A percentile compares a stretch with the other conserved stretches of the same genome.
Evolutionary conservation across 2,329 filamentous ascomycete genomes (phyloP).

Genomic region (Penicillium sp.): DNA sequence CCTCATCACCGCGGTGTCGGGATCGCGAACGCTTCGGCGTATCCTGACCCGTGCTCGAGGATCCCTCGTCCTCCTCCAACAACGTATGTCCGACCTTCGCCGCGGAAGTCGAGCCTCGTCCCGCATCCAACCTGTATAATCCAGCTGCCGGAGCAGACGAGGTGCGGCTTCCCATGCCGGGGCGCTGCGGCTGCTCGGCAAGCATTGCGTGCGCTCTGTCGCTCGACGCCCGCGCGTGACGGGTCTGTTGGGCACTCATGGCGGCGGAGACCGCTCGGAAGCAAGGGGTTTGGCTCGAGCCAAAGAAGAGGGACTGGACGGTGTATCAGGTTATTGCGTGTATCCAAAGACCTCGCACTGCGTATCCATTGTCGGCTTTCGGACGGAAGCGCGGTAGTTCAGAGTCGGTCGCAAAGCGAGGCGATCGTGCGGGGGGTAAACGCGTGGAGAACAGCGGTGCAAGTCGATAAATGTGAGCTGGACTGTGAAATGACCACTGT

Average conservation of each 20-base stretch:
- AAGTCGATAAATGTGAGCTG: neutral
- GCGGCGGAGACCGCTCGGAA: slow-evolving; percentile 7
- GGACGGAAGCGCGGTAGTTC: slow-evolving; percentile 4
- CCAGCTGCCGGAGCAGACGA: slow-evolving; percentile 38
- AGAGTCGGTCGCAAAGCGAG: slow-evolving; percentile 10
- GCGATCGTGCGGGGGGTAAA: neutral
- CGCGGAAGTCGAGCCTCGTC: slow-evolving; percentile 21
- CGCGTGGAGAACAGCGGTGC: neutral
- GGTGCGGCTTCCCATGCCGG: slow-evolving; percentile 37
- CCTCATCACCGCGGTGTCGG: slow-evolving; percentile 27
- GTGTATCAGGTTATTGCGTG: slow-evolving; percentile 31
- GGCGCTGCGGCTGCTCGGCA: slow-evolving; percentile 30
- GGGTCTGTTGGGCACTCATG: slow-evolving; percentile 33
- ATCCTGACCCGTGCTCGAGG: slow-evolving; percentile 16
- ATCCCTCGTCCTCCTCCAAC: slow-evolving; percentile 35
- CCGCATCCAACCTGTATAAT: slow-evolving; percentile 31
- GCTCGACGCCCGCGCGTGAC: slow-evolving; percentile 36
- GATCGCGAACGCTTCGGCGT: slow-evolving; percentile 15
- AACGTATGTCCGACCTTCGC: slow-evolving; percentile 27
- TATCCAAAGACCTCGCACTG: slow-evolving; percentile 29
- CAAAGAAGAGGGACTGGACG: slow-evolving; percentile 23
- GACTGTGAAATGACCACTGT: neutral
- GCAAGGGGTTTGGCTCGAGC: slow-evolving; percentile 18
- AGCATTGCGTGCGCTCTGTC: slow-evolving; percentile 32
- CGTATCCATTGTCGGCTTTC: slow-evolving; percentile 38